Base-by-base conservation (phyloP, 495 filamentous ascomycete genomes). In the Echria macrotheca region DNA sequence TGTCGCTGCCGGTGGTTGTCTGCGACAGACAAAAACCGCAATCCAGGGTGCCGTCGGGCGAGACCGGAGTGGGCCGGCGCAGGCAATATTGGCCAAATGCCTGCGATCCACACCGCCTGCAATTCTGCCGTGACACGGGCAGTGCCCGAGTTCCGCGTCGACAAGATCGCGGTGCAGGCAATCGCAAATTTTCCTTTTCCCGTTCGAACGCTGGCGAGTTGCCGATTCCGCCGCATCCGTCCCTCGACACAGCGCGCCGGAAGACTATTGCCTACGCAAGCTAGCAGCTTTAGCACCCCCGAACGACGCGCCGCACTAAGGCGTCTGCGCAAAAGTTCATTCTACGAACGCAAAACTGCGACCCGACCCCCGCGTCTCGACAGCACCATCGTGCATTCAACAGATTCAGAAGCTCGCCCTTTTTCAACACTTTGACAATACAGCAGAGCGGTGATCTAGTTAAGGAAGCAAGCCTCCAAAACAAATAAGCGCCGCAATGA, bases 171-270 rank as follows among this genome's bases (percentile, higher is more conserved):
- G 28, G 35, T 37, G 35, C 35, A 37, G 15, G 35, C 35, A 37
- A 37, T 37, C 35, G 35, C 35, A 37, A 37, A 37, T 9, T 14
- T 37, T 17, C 35, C 35, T 37, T 39, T 39, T 39, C 36, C 36
- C 36, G 36, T 17, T 39, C 12, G 36, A 39, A 39, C 17, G 36
- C 36, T 39, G 36, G 36, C 36, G 36, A 39, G 17, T 39, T 39
- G 17, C 36, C 36, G 17, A 39, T 39, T 39, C 36, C 36, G 2
- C 36, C 12, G 12, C 36, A 39, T 39, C 12, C 17, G 36, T 39
- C 36, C 36, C 36, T 39, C 12, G 36, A 39, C 17, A 39, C 36
- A 39, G 36, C 17, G 2, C 36, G 36, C 29, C 29, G 29, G 29
- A 1, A 33, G 2, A 33, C 29, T 33, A 33, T 33, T 33, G 29